Evolutionary conservation across 768 basidiomycete species (phyloP), one percentile per base, ranked within the genome.

Genomic region (Pleurotus tuber-regium): DNA sequence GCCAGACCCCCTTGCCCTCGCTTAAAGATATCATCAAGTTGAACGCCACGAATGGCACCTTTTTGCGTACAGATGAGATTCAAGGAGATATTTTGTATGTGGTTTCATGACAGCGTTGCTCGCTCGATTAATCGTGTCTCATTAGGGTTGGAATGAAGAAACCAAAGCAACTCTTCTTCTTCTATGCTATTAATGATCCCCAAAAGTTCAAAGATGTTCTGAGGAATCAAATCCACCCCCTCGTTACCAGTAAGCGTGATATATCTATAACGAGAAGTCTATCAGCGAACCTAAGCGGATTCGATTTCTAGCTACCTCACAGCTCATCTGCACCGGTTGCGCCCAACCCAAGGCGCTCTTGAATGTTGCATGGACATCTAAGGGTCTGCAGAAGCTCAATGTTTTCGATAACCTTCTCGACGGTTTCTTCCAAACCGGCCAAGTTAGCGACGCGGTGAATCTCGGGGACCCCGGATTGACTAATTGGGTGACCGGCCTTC

Each of bases 81-180:
- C 46, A 48, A 21, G 46, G 28, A 18, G 46, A 48, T 12, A 30
- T 48, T 12, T 33, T 48, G 46, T 48, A 33, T 18, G 46, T 21
- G 28, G 10, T 18, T 4, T 18, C 19, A n/a, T 19, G 18, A 28
- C 9, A 31, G 30, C 14, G 30, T 14, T 8, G 30, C 40, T 25
- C 11, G 19, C 4, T 42, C 8, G 21, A n/a, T 23, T 42, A 7
- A 4, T 16, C 6, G 24, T 28, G 4, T 18, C 18, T 8, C 16
- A 6, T 5, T 47, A 48, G 46, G 46, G 31, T 48, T 33, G 46
- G 46, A 7, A 48, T 48, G 46, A 35, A 31, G 18, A 48, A 48
- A 31, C 28, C 46, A 4, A 48, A 48, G 18, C n/a, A 48, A 48
- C n/a, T 48, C 1, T 25, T 48, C 7, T 48, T 33, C 31, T 48